Evolutionary conservation across 805 yeast genomes (phyloP).

Genomic region (Saccharomyces mikatae): DNA sequence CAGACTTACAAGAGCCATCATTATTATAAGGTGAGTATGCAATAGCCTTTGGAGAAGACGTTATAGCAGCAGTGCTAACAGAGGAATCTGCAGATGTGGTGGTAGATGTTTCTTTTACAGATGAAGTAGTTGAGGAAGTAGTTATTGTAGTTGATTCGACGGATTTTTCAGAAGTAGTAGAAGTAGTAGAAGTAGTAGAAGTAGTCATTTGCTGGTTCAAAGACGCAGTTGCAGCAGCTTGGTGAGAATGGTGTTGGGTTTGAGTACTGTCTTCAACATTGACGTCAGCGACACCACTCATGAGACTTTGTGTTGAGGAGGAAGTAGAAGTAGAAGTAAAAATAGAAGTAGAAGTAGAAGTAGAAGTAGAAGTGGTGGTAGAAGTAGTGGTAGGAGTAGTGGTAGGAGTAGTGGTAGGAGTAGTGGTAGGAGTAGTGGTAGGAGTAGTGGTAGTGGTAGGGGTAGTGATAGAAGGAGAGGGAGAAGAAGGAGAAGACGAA

Average conservation of each 20-base stretch:
- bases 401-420: neutral
- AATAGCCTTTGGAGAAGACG: conserved; percentile 46
- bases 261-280: conserved; percentile 4
- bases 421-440: conserved; percentile 5
- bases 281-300: neutral
- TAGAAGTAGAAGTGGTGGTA: neutral
- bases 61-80: conserved; percentile 15
- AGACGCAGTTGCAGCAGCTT: conserved; percentile 8
- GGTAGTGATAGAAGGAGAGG: neutral
- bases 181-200: conserved; percentile 12
- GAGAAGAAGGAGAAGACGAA: neutral
- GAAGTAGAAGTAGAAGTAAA: neutral
- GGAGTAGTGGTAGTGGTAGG: conserved; percentile 1
- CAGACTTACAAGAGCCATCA: conserved; percentile 59
- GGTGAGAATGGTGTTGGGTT: conserved; percentile 4
- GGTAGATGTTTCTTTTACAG: conserved; percentile 2
- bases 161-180: conserved; percentile 1
- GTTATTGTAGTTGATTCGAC: conserved; percentile 1
- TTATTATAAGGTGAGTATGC: conserved; percentile 75
- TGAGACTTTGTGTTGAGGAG: neutral
- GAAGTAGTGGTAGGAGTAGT: conserved; percentile 14
- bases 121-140: conserved; percentile 8
- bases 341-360: neutral
- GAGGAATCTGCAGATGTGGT: conserved; percentile 8
- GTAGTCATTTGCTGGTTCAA: conserved; percentile 8